Percentiles rank a stretch among this genome's conserved stretches.
These are phyloP conservation scores for Pistacia integerrima DNA, from an alignment of 345 rosid species.

Conservation along the genomic window DNA sequence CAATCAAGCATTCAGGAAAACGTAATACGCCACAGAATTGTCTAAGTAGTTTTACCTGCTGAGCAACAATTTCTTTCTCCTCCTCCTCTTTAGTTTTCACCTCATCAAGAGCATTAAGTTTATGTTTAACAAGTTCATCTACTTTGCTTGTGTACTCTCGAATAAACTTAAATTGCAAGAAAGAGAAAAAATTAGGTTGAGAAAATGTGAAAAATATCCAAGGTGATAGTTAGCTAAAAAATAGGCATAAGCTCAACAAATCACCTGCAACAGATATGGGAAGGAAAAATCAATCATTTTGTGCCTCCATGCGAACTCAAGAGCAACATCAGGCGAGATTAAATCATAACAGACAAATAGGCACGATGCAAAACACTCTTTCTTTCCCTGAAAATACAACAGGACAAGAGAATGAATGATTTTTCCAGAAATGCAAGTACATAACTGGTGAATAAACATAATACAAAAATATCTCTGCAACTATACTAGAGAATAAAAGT, in stretches of 20 bases:
- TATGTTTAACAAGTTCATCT: constrained; percentile 80
- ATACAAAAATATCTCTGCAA: too few species aligned
- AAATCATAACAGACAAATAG: neutral
- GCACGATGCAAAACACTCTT: neutral
- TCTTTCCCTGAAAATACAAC: neutral
- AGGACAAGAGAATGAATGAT: too few species aligned
- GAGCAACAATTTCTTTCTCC: constrained; percentile 77
- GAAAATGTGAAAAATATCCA: neutral
- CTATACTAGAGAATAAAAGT: too few species aligned
- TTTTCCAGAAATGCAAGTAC: too few species aligned
- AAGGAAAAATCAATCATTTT: constrained; percentile 6
- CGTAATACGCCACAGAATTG: neutral
- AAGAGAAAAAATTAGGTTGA: neutral
- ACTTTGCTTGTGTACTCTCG: constrained; percentile 81
- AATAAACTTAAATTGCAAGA: constrained; percentile 47
- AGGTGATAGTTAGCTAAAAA: neutral
- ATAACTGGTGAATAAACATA: too few species aligned
- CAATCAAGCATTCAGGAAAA: too few species aligned
- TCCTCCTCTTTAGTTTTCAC: constrained; percentile 71
- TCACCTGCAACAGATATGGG: constrained; percentile 74
- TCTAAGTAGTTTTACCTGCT: constrained; percentile 56
- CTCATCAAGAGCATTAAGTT: constrained; percentile 65
- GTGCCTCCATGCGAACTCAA: neutral
- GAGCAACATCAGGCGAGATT: neutral
- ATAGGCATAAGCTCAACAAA: neutral